Evolutionary conservation across 1,284 basidiomycete species (phyloP), one percentile per base, ranked within the genome.

Genomic region (Irpex sp.): DNA sequence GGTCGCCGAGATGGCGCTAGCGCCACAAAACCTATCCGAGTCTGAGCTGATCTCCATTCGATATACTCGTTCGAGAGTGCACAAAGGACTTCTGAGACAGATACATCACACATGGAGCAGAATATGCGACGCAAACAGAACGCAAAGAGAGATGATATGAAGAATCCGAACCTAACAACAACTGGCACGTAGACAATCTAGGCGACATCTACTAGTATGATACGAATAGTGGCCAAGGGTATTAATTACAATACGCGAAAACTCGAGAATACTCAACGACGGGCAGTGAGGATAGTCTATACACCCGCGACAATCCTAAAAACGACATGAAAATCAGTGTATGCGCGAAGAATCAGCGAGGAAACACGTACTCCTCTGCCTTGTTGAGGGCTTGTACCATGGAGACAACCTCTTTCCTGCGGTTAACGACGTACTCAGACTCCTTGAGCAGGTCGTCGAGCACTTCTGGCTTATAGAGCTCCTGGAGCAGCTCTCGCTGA

Each of bases 361-460:
- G 26, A 59, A 58, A 52, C 31, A 34, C 91, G 70, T 75, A 93
- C 86, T 95, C 92, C 77, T 97, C 95, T 8, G 94, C 94, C 81
- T 95, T 93, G 77, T 94, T 95, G 65, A 97, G 81, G 37, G 94
- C 95, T 57, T 86, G 81, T 58, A 97, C 87, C 94, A 96, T 96
- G 71, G 86, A 82, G 66, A 92, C 84, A 67, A 94, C 92, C 78
- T 97, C 95, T 80, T 94, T 94, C 77, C 94, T 85, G 72, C 94
- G 82, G 75, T 81, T 88, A 51, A 95, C 88, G 62, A 96, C 90
- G 67, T 81, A 87, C 72, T 94, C 92, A 69, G 91, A 93, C 82
- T 97, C 95, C 81, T 97, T 97, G 72, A 97, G 82, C 66, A 97
- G 77, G 64, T 97, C 94, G 58, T 96, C 93, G 36, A 98, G 82